phyloP scores from a whole-genome alignment of 2,329 filamentous ascomycete genomes.

The Bipolaris sorokiniana region DNA sequence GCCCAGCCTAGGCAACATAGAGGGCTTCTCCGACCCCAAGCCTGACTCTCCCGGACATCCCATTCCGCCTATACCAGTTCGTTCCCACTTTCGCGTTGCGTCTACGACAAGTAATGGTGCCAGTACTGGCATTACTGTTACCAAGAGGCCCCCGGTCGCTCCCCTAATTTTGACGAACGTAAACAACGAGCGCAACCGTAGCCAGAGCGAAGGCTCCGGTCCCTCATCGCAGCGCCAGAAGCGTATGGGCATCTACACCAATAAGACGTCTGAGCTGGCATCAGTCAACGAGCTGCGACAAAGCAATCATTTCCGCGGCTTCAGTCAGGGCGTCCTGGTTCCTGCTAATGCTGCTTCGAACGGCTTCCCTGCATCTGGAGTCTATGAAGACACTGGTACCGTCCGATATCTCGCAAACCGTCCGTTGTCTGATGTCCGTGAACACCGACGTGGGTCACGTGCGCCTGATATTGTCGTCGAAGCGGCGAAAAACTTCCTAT shows the following conservation, averaged over 20 bases:
- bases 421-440: constrained; percentile 63
- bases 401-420: constrained; percentile 51
- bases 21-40: constrained; percentile 58
- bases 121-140: constrained; percentile 39
- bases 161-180: constrained; percentile 70
- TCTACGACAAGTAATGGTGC: constrained; percentile 66
- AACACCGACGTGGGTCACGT: constrained; percentile 58
- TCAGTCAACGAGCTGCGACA: constrained; percentile 60
- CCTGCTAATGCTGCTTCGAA: constrained; percentile 33
- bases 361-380: constrained; percentile 40
- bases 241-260: constrained; percentile 66
- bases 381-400: constrained; percentile 44
- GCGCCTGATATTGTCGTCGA: constrained; percentile 60
- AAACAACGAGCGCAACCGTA: constrained; percentile 69
- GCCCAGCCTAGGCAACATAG: constrained; percentile 70
- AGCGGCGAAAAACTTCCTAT: constrained; percentile 61
- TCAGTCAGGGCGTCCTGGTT: constrained; percentile 62
- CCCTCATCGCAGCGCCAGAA: constrained; percentile 60
- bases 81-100: constrained; percentile 79
- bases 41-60: constrained; percentile 34
- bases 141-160: constrained; percentile 75
- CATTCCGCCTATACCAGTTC: constrained; percentile 77
- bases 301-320: constrained; percentile 62
- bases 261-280: constrained; percentile 61
- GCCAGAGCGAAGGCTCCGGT: constrained; percentile 65